Percentiles rank a stretch among this genome's conserved stretches.
Evolutionary conservation across 495 filamentous ascomycete genomes (phyloP).

Genomic region (Aspergillus haitiensis): DNA sequence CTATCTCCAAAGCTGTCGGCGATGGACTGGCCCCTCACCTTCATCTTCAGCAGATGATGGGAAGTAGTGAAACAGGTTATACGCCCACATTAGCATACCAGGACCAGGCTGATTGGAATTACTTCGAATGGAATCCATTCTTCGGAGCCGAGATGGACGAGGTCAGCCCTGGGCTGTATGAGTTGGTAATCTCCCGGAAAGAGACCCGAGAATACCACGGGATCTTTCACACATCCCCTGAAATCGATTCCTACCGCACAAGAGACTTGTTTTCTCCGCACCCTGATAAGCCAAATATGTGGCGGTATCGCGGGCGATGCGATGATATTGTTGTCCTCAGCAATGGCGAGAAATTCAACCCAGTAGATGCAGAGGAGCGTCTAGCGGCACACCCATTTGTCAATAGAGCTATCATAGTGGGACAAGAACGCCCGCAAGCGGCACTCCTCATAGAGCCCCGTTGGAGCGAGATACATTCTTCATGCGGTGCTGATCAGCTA

Average conservation of each 20-base stretch:
- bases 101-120: too few relatives aligned
- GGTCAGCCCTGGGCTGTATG: too few relatives aligned
- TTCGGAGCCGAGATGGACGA: too few relatives aligned
- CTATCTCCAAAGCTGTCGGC: too few relatives aligned
- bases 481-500: conserved; percentile 1
- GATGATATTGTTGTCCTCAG: conserved; percentile 60
- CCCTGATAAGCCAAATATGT: conserved; percentile 5
- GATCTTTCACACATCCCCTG: conserved; percentile 22
- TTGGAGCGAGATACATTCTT: neutral
- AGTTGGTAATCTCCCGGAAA: too few relatives aligned
- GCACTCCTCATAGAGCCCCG: conserved; percentile 30
- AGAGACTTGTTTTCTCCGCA: conserved; percentile 20
- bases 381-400: conserved; percentile 47
- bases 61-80: too few relatives aligned
- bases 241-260: conserved; percentile 14
- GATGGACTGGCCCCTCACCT: too few relatives aligned
- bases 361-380: conserved; percentile 49
- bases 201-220: too few relatives aligned
- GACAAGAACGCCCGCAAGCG: conserved; percentile 31
- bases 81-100: too few relatives aligned
- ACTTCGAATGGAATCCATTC: too few relatives aligned
- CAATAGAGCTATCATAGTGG: conserved; percentile 53
- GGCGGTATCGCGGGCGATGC: conserved; percentile 31
- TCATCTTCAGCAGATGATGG: too few relatives aligned
- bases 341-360: conserved; percentile 63